A percentile compares a stretch with the other conserved stretches of the same genome.
phyloP scores from a whole-genome alignment of 768 basidiomycete genomes.

The Amanita jacksonii region DNA sequence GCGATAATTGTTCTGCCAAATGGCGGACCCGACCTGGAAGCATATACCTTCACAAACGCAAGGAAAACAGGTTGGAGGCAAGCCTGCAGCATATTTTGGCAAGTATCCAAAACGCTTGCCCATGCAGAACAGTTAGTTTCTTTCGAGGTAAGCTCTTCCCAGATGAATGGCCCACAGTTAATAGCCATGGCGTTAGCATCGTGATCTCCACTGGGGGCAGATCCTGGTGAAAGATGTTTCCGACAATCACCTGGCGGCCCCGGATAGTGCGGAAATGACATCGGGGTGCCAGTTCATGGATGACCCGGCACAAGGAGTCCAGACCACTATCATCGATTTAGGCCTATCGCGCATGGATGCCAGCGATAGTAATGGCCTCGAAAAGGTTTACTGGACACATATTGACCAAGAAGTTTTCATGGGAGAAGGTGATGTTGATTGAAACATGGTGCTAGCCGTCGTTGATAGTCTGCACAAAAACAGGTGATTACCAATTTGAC shows the following conservation, averaged over 20 bases:
- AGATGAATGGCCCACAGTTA: neutral
- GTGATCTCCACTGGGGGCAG: conserved; percentile 98
- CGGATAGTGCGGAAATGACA: conserved; percentile 24
- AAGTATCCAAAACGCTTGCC: conserved; percentile 68
- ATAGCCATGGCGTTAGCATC: conserved; percentile 53
- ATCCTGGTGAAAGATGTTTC: conserved; percentile 66
- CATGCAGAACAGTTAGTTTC: conserved; percentile 70
- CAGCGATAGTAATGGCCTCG: conserved; percentile 33
- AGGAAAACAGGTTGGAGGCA: conserved; percentile 70
- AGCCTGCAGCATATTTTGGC: conserved; percentile 87
- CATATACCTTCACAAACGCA: conserved; percentile 55
- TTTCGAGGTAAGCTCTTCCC: conserved; percentile 68
- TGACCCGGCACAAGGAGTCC: conserved; percentile 52
- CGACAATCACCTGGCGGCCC: conserved; percentile 15
- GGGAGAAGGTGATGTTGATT: conserved; percentile 91
- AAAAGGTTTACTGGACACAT: conserved; percentile 60
- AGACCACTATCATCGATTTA: conserved; percentile 86
- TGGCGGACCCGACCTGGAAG: conserved; percentile 86
- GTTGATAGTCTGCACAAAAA: too few relatives aligned
- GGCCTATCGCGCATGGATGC: conserved; percentile 83
- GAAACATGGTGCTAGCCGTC: too few relatives aligned
- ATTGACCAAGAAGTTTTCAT: conserved; percentile 88
- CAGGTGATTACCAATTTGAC: conserved; percentile 91
- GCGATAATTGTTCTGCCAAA: conserved; percentile 86
- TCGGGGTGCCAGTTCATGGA: conserved; percentile 46